Evolutionary conservation across 1,139 yeast genomes (phyloP).

Genomic region (Scheffersomyces parashehatae): DNA sequence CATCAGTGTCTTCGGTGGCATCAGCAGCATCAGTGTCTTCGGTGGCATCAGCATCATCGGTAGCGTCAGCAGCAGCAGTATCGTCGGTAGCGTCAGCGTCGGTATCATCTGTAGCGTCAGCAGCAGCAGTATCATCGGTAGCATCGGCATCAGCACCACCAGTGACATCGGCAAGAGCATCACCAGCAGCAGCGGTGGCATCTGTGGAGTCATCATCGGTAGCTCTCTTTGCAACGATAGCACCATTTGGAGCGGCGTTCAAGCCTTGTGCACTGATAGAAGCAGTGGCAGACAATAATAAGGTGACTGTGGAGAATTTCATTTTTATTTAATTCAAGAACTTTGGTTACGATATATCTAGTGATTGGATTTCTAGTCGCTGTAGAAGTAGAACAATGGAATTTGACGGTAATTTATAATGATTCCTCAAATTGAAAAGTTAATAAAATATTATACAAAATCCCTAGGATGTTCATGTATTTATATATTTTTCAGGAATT

Average conservation of each 20-base stretch:
- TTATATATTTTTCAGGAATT: conserved; percentile 15
- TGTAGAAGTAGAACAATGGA: too few species aligned
- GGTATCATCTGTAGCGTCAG: background rate
- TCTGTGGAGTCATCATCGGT: background rate
- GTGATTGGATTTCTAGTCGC: background rate
- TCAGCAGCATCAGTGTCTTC: conserved; percentile 2
- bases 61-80: background rate
- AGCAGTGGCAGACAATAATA: conserved; percentile 13
- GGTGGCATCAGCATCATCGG: conserved; percentile 1
- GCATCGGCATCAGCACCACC: background rate
- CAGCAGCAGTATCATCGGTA: background rate
- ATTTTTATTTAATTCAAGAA: conserved; percentile 5
- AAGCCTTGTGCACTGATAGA: conserved; percentile 12
- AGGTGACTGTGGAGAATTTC: conserved; percentile 15
- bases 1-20: conserved; percentile 25
- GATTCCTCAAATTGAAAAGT: too few species aligned
- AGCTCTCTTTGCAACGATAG: conserved; percentile 1
- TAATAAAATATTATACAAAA: too few species aligned
- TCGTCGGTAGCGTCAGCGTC: background rate
- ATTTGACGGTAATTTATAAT: too few species aligned
- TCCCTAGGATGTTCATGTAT: too few species aligned
- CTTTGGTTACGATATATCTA: too few species aligned
- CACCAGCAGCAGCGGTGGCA: too few species aligned
- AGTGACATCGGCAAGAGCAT: too few species aligned
- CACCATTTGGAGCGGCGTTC: conserved; percentile 1